A percentile compares a stretch with the other conserved stretches of the same genome.
Conservation (phyloP, 805 yeast species). For the Zygosaccharomyces rouxii region DNA sequence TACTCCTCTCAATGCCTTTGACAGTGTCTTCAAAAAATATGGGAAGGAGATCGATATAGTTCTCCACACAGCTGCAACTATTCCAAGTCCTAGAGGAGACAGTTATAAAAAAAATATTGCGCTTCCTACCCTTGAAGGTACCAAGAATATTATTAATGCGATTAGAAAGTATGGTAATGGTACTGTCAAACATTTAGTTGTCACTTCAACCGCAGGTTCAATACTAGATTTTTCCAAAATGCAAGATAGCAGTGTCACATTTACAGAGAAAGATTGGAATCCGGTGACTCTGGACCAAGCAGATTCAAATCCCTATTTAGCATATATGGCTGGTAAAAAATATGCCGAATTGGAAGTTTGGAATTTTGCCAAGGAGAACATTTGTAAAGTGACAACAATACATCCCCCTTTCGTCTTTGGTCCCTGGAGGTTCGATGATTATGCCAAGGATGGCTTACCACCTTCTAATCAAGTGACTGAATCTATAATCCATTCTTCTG, state of each 20-base stretch:
- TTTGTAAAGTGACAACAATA: slow-evolving; percentile 39
- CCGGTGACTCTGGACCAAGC: slow-evolving; percentile 30
- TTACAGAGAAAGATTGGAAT: slow-evolving; percentile 38
- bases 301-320: slow-evolving; percentile 31
- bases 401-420: slow-evolving; percentile 47
- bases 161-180: slow-evolving; percentile 36
- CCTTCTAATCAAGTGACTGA: slow-evolving; percentile 36
- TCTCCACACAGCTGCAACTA: slow-evolving; percentile 50
- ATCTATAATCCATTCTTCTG: slow-evolving; percentile 29
- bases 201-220: slow-evolving; percentile 55
- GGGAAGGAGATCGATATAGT: slow-evolving; percentile 40
- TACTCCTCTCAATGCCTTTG: slow-evolving; percentile 41
- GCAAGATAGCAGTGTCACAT: slow-evolving; percentile 17
- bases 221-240: slow-evolving; percentile 28
- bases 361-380: slow-evolving; percentile 41
- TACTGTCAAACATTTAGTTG: slow-evolving; percentile 42
- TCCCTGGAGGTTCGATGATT: slow-evolving; percentile 44
- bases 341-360: slow-evolving; percentile 59
- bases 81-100: slow-evolving; percentile 27
- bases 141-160: neutral
- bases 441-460: slow-evolving; percentile 35
- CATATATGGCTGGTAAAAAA: slow-evolving; percentile 40
- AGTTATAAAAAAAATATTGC: slow-evolving; percentile 46
- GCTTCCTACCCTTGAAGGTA: slow-evolving; percentile 34
- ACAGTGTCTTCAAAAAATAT: slow-evolving; percentile 39